phyloP scores from a whole-genome alignment of 768 basidiomycete species.

The Phaffia australis region DNA sequence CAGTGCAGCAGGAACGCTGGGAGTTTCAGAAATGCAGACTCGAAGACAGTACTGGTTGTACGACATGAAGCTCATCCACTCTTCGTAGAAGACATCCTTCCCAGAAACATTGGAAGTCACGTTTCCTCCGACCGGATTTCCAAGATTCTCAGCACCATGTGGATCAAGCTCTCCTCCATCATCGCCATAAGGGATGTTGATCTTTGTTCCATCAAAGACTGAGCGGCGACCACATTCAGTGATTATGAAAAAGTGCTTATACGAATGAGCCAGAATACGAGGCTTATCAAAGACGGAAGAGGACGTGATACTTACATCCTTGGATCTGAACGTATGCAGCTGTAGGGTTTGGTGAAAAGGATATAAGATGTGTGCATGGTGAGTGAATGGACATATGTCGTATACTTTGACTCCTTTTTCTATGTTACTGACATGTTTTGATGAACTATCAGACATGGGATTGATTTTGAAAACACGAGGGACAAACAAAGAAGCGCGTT shows the following conservation, averaged over 20 bases:
- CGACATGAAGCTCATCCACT: constrained; percentile 45
- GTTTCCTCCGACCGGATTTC: constrained; percentile 41
- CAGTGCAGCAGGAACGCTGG: constrained; percentile 33
- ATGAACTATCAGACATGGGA: constrained; percentile 32
- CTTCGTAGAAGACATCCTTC: constrained; percentile 40
- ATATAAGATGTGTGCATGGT: background rate
- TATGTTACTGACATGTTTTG: constrained; percentile 37
- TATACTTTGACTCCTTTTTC: background rate
- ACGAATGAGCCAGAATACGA: background rate
- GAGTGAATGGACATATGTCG: background rate
- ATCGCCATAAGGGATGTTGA: constrained; percentile 41
- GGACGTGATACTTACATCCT: constrained; percentile 34
- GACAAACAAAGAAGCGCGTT: no score
- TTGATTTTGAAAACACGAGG: background rate
- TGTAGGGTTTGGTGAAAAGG: constrained; percentile 1
- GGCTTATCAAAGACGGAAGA: no score
- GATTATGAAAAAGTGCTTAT: no score
- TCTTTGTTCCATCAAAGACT: constrained; percentile 43
- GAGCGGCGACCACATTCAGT: constrained; percentile 39
- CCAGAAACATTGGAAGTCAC: constrained; percentile 40
- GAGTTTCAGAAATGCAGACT: constrained; percentile 38
- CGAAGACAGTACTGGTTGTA: constrained; percentile 41
- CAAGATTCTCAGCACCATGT: constrained; percentile 40
- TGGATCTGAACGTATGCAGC: constrained; percentile 42
- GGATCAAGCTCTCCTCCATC: constrained; percentile 45